Conservation (phyloP, 2,329 filamentous ascomycete species). For the Arthrobotrys iridis region DNA sequence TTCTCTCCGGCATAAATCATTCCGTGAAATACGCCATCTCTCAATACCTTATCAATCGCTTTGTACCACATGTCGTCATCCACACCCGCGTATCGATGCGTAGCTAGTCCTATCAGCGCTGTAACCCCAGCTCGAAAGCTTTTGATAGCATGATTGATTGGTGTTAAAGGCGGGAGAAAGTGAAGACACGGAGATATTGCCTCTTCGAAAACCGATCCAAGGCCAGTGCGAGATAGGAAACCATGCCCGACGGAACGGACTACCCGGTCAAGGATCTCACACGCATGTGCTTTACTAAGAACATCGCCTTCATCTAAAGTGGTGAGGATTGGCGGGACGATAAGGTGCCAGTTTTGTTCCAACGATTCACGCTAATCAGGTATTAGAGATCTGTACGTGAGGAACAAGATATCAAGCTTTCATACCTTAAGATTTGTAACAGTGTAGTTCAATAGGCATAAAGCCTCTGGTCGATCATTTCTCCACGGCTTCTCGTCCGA, state of each 20-base stretch:
- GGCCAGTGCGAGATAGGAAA: slow-evolving; percentile 55
- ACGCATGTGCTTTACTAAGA: slow-evolving; percentile 41
- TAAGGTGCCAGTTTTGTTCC: slow-evolving; percentile 54
- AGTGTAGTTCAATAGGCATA: slow-evolving; percentile 45
- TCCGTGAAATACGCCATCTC: slow-evolving; percentile 55
- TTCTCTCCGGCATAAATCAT: slow-evolving; percentile 56
- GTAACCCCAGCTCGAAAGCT: slow-evolving; percentile 50
- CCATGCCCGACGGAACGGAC: slow-evolving; percentile 26
- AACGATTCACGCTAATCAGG: slow-evolving; percentile 18
- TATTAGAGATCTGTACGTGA: neutral
- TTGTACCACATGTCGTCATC: slow-evolving; percentile 30
- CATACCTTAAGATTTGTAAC: slow-evolving; percentile 26
- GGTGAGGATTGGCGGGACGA: slow-evolving; percentile 56
- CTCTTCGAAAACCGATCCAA: slow-evolving; percentile 56
- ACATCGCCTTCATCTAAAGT: slow-evolving; percentile 52
- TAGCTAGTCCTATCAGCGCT: slow-evolving; percentile 43
- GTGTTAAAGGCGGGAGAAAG: slow-evolving; percentile 57
- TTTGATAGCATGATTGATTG: slow-evolving; percentile 37
- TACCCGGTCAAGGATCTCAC: slow-evolving; percentile 26
- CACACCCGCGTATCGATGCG: slow-evolving; percentile 11
- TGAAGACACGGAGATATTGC: slow-evolving; percentile 55
- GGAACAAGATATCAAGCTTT: neutral
- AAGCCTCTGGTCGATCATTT: slow-evolving; percentile 37
- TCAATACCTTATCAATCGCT: slow-evolving; percentile 54
- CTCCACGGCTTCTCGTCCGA: slow-evolving; percentile 52